Percentiles rank a stretch among this genome's conserved stretches.
phyloP scores from a whole-genome alignment of 2,329 filamentous ascomycete species.

The Coniella lustricola region DNA sequence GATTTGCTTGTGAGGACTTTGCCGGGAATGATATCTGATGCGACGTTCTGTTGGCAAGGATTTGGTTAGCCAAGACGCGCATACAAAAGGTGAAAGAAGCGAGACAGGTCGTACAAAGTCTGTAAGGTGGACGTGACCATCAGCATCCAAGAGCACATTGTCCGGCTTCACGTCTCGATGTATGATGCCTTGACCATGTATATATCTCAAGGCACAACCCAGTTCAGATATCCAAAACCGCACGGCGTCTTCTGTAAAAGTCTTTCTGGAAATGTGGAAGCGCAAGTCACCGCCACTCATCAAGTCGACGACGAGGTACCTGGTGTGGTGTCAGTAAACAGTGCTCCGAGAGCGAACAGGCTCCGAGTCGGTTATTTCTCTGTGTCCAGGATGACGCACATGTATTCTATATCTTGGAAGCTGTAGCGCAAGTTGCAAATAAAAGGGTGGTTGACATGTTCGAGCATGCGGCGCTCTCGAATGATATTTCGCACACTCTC shows the following conservation, averaged over 20 bases:
- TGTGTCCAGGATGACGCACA: slow-evolving; percentile 50
- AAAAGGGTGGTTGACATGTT: slow-evolving; percentile 96
- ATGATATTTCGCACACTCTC: slow-evolving; percentile 98
- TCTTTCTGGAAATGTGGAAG: slow-evolving; percentile 96
- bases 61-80: too few species aligned
- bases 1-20: slow-evolving; percentile 90
- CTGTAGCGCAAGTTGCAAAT: slow-evolving; percentile 98
- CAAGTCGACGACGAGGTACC: slow-evolving; percentile 95
- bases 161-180: slow-evolving; percentile 90
- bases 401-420: slow-evolving; percentile 98
- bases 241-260: slow-evolving; percentile 94
- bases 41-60: slow-evolving; percentile 90
- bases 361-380: not conserved
- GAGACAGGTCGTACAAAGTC: slow-evolving; percentile 68
- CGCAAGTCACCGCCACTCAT: slow-evolving; percentile 97
- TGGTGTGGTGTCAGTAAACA: slow-evolving; percentile 25
- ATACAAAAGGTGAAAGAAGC: not conserved
- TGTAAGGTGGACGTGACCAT: slow-evolving; percentile 92
- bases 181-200: slow-evolving; percentile 80
- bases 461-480: slow-evolving; percentile 92
- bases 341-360: not conserved
- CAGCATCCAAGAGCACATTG: slow-evolving; percentile 79
- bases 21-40: slow-evolving; percentile 80
- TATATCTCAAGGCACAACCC: slow-evolving; percentile 81
- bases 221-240: slow-evolving; percentile 96